Evolutionary conservation across 2,329 filamentous ascomycete genomes (phyloP), one percentile per base, ranked within the genome.

Genomic region (Aspergillus oerlinghausenensis): DNA sequence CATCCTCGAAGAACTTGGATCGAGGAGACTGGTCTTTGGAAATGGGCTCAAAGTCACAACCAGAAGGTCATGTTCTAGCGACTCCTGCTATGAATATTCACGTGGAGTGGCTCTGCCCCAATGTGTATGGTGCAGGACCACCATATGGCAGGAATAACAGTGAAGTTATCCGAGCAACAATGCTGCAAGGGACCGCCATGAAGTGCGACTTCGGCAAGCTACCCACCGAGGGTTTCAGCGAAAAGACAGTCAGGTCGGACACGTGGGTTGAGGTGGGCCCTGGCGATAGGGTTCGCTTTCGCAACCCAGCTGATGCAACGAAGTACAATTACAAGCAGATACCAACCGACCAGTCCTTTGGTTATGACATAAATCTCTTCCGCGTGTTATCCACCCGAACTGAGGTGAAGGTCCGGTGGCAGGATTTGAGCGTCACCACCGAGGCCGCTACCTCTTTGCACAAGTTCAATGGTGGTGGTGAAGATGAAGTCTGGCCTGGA

Each of bases 311-410:
- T 1, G 75, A 65, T 42, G 82, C 82, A 5, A 75, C 76, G 25
- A 85, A 84, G 61, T 85, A 85, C 62, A 73, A 78, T 49, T 68
- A 83, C 45, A 69, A 71, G 14, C 72, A 73, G 21, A 75, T 83
- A 28, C 72, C 79, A 25, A 69, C 77, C 9, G 75, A 75, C 3
- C 73, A 79, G 23, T 79, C 77, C 8, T 71, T 80, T 43, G 83
- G 82, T 1, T 84, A 81, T 64, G 83, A 87, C 61, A 68, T 85
- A 60, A 86, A 86, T 58, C 76, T 84, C 2, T 84, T 80, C 61
- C 75, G 79, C 11, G 73, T 86, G 52, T 72, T 79, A 51, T 73
- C 74, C 32, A 80, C 79, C 10, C 73, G 72, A 21, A 81, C 81
- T 2, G 70, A 72, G n/a, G 79, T 80, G 11, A 79, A 73, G 1